Evolutionary conservation across 441 rosid species (phyloP).

Genomic region (Erysimum pusillum): DNA sequence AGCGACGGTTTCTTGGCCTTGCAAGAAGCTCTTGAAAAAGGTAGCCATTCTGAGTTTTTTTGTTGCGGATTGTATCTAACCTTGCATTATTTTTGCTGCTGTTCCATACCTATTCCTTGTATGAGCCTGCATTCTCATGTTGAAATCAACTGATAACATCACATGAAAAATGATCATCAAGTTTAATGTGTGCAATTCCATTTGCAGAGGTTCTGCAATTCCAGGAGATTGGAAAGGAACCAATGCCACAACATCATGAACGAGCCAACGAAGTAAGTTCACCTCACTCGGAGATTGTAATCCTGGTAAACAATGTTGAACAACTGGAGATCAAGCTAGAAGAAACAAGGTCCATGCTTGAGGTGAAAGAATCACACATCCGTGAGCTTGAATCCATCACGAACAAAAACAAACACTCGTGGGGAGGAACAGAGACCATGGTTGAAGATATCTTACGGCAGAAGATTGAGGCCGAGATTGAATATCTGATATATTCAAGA

Average conservation of each 20-base stretch:
- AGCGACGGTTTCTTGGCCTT: slow-evolving; percentile 58
- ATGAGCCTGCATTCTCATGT: slow-evolving; percentile 15
- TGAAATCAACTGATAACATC: neutral
- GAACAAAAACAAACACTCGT: slow-evolving; percentile 18
- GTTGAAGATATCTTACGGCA: slow-evolving; percentile 71
- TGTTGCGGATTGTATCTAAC: neutral
- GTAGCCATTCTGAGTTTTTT: slow-evolving; percentile 48
- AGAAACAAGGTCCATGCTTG: slow-evolving; percentile 58
- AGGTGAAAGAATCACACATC: slow-evolving; percentile 65
- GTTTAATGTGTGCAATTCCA: slow-evolving; percentile 9
- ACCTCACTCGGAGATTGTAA: slow-evolving; percentile 48
- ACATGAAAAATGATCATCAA: slow-evolving; percentile 7
- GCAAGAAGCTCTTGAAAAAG: slow-evolving; percentile 82
- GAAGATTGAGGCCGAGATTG: slow-evolving; percentile 78
- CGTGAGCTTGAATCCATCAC: slow-evolving; percentile 62
- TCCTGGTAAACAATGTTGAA: slow-evolving; percentile 52
- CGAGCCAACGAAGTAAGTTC: slow-evolving; percentile 49
- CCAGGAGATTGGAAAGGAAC: slow-evolving; percentile 65
- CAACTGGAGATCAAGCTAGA: slow-evolving; percentile 67
- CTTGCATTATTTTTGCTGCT: slow-evolving; percentile 9
- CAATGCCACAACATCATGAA: slow-evolving; percentile 40
- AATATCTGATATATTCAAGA: slow-evolving; percentile 59
- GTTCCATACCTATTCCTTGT: neutral
- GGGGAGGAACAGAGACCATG: slow-evolving; percentile 52
- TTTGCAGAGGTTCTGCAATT: slow-evolving; percentile 76